These are phyloP conservation scores for Kluyveromyces marxianus DNA, from an alignment of 1,139 yeast species.

Conservation along the genomic window DNA sequence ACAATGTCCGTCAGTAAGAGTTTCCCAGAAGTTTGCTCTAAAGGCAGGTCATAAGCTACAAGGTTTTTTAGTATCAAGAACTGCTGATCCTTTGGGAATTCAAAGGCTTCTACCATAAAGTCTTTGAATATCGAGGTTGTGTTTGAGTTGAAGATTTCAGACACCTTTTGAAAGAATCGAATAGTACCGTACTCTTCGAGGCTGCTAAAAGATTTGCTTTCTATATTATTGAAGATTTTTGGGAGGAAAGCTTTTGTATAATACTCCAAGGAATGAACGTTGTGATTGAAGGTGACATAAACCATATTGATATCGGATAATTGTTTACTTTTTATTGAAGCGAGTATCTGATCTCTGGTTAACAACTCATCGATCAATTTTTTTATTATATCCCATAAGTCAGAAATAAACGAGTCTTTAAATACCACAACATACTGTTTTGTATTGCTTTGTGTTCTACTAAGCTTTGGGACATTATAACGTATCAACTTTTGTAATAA, in stretches of 20 bases:
- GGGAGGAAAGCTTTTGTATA: background rate
- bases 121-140: background rate
- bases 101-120: background rate
- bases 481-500: background rate
- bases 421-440: background rate
- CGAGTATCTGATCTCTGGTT: background rate
- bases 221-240: background rate
- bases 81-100: background rate
- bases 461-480: background rate
- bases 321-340: no score
- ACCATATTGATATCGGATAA: no score
- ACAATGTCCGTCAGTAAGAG: background rate
- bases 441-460: background rate
- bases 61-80: background rate
- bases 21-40: background rate
- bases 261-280: background rate
- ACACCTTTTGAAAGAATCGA: background rate
- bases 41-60: background rate
- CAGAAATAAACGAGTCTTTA: background rate
- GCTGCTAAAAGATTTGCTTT: background rate
- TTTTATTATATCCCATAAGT: background rate
- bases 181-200: background rate
- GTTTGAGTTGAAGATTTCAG: background rate
- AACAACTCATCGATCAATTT: background rate
- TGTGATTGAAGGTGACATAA: no score